These are phyloP conservation scores for Linum usitatissimum DNA, from an alignment of 345 rosid species.

Conservation along the genomic window DNA sequence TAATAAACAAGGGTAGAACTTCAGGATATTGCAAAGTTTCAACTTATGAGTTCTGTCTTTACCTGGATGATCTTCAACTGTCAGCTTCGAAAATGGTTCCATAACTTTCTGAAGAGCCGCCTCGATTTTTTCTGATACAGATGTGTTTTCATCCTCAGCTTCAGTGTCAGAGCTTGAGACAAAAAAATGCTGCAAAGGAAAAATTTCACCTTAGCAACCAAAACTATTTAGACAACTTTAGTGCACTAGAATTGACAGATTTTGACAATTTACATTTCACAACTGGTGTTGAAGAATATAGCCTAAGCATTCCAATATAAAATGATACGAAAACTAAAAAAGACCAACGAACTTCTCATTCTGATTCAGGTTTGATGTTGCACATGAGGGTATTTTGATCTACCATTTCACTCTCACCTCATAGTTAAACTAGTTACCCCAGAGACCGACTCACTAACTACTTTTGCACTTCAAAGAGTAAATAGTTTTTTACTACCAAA, in stretches of 20 bases:
- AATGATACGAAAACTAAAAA: background rate
- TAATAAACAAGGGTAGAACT: background rate
- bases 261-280: no score
- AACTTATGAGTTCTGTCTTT: conserved; percentile 7
- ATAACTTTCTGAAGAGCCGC: conserved; percentile 27
- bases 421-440: background rate
- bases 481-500: background rate
- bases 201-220: background rate
- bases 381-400: background rate
- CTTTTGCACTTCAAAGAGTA: background rate
- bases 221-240: background rate
- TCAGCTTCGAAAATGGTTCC: conserved; percentile 45
- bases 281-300: no score
- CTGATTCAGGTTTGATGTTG: background rate
- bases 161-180: conserved; percentile 52
- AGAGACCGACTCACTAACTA: background rate
- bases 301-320: no score
- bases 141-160: conserved; percentile 31
- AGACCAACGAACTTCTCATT: background rate
- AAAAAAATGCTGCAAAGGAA: conserved; percentile 28
- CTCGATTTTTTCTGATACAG: conserved; percentile 16
- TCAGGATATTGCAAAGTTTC: background rate
- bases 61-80: conserved; percentile 40
- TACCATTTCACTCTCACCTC: background rate
- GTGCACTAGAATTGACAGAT: background rate